Evolutionary conservation across 306 rosid genomes (phyloP), one percentile per base, ranked within the genome.

Genomic region (Ammopiptanthus mongolicus): DNA sequence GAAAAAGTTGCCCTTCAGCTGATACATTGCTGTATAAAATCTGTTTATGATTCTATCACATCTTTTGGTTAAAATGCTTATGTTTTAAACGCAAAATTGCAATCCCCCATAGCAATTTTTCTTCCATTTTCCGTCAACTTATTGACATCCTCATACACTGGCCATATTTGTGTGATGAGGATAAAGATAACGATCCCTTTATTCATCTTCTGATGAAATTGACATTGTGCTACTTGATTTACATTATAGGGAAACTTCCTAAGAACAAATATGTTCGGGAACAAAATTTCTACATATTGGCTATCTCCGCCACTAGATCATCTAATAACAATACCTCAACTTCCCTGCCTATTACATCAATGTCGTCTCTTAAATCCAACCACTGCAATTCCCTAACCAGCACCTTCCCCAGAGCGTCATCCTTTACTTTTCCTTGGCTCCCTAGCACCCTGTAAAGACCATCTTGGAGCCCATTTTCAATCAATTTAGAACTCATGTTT

Each of bases 271-370:
- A 70, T 14, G 47, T 48, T 59, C 73, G 9, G 83, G 76, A 42
- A 69, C 86, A 80, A 72, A 77, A 76, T 67, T 82, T 80, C 86
- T 75, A 86, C 74, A 72, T 63, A 39, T 78, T 79, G 4, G 74
- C 84, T 72, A 82, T 84, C 84, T 90, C 97, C 52, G 84, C 87
- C 39, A 95, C 85, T 59, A 96, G 78, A 48, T 90, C 98, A 76
- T 92, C 92, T 62, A 85, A 80, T 74, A 96, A 8, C 75, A 74
- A 44, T 46, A 62, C 76, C 90, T 89, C 98, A 50, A 96, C 63
- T 80, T 87, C 93, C 69, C 65, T 72, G 48, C 96, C 93, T 69
- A 96, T 75, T 63, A 71, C 78, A 76, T 90, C 98, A 22, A 90
- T 78, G 62, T 80, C 82, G 8, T 85, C 84, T 60, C 83, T 73